A percentile compares a stretch with the other conserved stretches of the same genome.
These are phyloP conservation scores for Amanita subjunquillea DNA, from an alignment of 768 basidiomycete species.

Conservation along the genomic window DNA sequence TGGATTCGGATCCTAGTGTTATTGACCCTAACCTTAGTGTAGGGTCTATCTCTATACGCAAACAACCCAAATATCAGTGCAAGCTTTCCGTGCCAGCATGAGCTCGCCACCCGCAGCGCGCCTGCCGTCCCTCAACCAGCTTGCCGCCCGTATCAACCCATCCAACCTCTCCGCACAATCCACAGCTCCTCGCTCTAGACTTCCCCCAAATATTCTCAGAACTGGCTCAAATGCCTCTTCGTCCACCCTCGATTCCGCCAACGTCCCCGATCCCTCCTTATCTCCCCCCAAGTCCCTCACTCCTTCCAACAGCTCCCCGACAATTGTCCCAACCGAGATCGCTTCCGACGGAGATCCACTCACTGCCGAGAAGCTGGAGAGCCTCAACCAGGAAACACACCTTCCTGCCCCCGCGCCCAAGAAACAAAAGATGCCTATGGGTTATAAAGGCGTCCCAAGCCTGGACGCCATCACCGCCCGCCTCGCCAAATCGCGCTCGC, in stretches of 20 bases:
- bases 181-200: slow-evolving; percentile 49
- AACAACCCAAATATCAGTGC: no score
- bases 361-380: slow-evolving; percentile 57
- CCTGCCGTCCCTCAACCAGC: slow-evolving; percentile 70
- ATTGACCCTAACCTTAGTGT: no score
- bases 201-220: slow-evolving; percentile 64
- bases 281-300: slow-evolving; percentile 38
- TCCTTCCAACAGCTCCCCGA: slow-evolving; percentile 14
- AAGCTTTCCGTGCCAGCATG: no score
- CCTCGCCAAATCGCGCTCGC: slow-evolving; percentile 57
- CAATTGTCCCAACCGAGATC: not conserved
- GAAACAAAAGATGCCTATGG: slow-evolving; percentile 29
- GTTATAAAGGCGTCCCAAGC: slow-evolving; percentile 83
- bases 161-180: slow-evolving; percentile 17
- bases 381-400: slow-evolving; percentile 42
- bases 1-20: no score
- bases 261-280: slow-evolving; percentile 42
- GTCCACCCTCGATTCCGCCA: slow-evolving; percentile 55
- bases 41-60: no score
- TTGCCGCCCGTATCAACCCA: slow-evolving; percentile 65
- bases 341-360: slow-evolving; percentile 31
- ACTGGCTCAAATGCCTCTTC: slow-evolving; percentile 44
- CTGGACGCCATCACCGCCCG: slow-evolving; percentile 80
- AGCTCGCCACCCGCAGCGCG: slow-evolving; percentile 16
- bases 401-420: not conserved